Percentiles rank a stretch among this genome's conserved stretches.
Evolutionary conservation across 148 eudicot genomes (phyloP).

Genomic region (Nepenthes mirabilis): DNA sequence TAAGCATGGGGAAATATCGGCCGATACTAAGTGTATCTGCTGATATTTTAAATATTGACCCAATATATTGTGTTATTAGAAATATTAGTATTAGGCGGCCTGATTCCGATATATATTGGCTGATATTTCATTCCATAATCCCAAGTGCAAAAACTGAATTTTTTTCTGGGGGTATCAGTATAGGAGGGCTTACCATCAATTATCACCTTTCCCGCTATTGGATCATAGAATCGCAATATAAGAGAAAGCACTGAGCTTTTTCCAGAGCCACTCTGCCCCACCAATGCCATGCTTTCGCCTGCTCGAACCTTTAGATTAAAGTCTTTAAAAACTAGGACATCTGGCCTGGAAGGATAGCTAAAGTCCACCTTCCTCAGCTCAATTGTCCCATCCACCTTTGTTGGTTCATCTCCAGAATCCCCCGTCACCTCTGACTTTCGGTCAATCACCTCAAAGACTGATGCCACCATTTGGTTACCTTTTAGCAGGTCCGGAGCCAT

Average conservation of each 20-base stretch:
- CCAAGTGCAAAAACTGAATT: no score
- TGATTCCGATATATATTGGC: no score
- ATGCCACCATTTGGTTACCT: slow-evolving; percentile 91
- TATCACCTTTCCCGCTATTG: slow-evolving; percentile 65
- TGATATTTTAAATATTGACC: no score
- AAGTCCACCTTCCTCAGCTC: slow-evolving; percentile 71
- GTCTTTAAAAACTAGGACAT: slow-evolving; percentile 54
- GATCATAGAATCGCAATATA: slow-evolving; percentile 87
- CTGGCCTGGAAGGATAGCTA: slow-evolving; percentile 88
- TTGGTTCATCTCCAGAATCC: slow-evolving; percentile 68
- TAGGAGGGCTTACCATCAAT: slow-evolving; percentile 52
- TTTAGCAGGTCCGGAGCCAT: slow-evolving; percentile 90
- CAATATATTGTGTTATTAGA: no score
- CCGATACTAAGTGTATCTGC: no score
- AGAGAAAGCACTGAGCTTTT: slow-evolving; percentile 87
- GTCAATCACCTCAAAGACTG: slow-evolving; percentile 85
- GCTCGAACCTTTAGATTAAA: slow-evolving; percentile 51
- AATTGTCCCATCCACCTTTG: slow-evolving; percentile 56
- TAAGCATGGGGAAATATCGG: no score
- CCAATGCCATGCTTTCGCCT: slow-evolving; percentile 87
- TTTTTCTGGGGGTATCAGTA: background rate
- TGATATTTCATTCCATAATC: no score
- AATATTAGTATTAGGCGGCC: no score
- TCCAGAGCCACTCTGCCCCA: slow-evolving; percentile 95
- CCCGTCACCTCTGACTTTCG: slow-evolving; percentile 42